phyloP scores from a whole-genome alignment of 2,329 filamentous ascomycete genomes.

The Calonectria pauciramosa region DNA sequence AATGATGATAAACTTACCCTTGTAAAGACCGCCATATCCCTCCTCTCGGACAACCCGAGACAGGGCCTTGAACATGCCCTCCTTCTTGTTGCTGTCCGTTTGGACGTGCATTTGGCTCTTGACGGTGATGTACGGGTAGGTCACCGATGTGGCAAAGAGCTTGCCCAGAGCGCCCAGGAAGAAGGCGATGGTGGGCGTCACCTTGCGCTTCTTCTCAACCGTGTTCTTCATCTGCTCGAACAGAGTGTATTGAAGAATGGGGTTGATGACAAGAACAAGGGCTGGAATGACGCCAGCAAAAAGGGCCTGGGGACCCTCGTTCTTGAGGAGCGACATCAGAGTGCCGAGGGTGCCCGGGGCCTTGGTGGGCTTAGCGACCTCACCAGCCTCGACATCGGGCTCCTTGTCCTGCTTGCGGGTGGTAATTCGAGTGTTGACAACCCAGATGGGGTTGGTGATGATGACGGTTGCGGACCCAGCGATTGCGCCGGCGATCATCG shows the following conservation, averaged over 20 bases:
- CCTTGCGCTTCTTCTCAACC: conserved; percentile 79
- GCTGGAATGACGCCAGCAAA: conserved; percentile 95
- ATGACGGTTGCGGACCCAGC: conserved; percentile 95
- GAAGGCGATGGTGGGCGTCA: conserved; percentile 91
- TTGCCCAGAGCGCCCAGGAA: conserved; percentile 94
- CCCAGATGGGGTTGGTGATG: conserved; percentile 99
- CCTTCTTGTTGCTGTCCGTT: conserved; percentile 77
- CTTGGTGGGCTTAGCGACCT: conserved; percentile 56
- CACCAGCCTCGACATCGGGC: conserved; percentile 58
- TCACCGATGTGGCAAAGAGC: conserved; percentile 92
- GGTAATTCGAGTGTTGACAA: conserved; percentile 98
- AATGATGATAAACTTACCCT: conserved; percentile 70
- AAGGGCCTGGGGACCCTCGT: conserved; percentile 87
- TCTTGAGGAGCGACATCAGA: conserved; percentile 81
- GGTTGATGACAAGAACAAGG: conserved; percentile 95
- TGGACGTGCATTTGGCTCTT: conserved; percentile 99
- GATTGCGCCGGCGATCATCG: conserved; percentile 94
- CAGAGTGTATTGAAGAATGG: conserved; percentile 97
- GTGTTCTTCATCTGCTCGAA: conserved; percentile 98
- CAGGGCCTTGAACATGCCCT: conserved; percentile 84
- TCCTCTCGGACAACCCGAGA: conserved; percentile 87
- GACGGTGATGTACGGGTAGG: conserved; percentile 98
- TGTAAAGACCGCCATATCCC: conserved; percentile 93
- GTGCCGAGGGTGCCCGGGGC: conserved; percentile 84
- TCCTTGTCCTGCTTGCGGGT: conserved; percentile 77